These are phyloP conservation scores for Tetragonia tetragonoides DNA, from an alignment of 148 eudicot genomes.

Conservation along the genomic window DNA sequence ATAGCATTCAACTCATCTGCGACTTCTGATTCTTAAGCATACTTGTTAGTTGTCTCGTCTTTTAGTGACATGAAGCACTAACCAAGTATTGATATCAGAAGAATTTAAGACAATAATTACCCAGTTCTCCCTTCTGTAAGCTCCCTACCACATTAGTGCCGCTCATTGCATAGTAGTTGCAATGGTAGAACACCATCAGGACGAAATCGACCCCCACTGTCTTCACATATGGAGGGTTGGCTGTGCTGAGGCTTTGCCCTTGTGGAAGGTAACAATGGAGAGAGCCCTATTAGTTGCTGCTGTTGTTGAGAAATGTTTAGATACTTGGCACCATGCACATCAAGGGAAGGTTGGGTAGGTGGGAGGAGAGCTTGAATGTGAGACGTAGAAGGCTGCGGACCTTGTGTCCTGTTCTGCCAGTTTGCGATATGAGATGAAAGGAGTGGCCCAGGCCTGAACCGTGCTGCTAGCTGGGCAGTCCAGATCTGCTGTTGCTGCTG, in stretches of 20 bases:
- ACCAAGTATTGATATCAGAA: not conserved
- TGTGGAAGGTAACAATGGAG: constrained; percentile 30
- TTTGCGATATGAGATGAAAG: constrained; percentile 35
- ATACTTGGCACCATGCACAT: constrained; percentile 33
- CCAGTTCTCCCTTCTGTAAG: not conserved
- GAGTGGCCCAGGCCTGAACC: constrained; percentile 33
- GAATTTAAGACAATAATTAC: constrained; percentile 18
- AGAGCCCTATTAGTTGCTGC: constrained; percentile 29
- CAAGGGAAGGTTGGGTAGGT: constrained; percentile 33
- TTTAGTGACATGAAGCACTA: not conserved
- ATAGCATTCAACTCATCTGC: not conserved
- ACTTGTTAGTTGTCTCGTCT: not conserved
- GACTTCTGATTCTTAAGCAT: not conserved
- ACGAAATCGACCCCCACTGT: constrained; percentile 29
- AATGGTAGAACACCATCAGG: constrained; percentile 36
- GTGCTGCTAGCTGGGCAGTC: constrained; percentile 40
- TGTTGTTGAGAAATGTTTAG: constrained; percentile 37
- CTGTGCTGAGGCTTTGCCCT: constrained; percentile 30
- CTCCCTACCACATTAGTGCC: constrained; percentile 3
- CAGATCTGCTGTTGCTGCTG: constrained; percentile 39
- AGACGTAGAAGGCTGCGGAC: constrained; percentile 21
- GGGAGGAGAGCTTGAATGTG: constrained; percentile 29
- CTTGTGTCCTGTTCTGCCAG: constrained; percentile 48
- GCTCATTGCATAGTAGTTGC: constrained; percentile 46
- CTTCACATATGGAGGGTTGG: constrained; percentile 28